Base-by-base conservation (phyloP, 495 filamentous ascomycete species). In the Penicillium subrubescens region DNA sequence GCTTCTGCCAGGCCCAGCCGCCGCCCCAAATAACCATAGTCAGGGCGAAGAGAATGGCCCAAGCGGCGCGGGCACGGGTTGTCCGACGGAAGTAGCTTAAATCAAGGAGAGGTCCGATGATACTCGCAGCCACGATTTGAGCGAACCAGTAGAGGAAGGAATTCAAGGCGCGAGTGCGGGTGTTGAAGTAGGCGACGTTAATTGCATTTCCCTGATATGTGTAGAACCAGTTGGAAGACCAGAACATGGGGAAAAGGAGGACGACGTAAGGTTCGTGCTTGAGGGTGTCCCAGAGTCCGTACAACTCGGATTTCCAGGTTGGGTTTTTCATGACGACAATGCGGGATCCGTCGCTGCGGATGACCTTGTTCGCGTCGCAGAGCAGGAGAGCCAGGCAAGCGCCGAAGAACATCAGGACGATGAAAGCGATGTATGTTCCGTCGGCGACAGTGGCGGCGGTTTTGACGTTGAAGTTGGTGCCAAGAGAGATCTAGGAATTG, bases 181-280 rank as follows among this genome's bases (percentile, higher is more conserved):
- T 74, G 56, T 75, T 72, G 71, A 89, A 79, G 54, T 71, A 69
- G 35, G 79, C 71, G 17, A 62, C 62, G 35, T 79, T 81, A 43
- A 79, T 62, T 33, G 82, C 85, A 61, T 83, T 83, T 68, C 84
- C 82, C 62, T 87, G 86, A 74, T 90, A 84, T 27, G 87, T 89
- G 76, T 91, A 91, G 75, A 92, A 92, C 78, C 85, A 89, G 71
- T 92, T 92, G 73, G 88, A 90, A 21, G 86, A 71, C 56, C 75
- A 76, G 72, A 83, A 82, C 74, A 81, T 80, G 17, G 80, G 80
- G 62, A 81, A 77, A 31, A 83, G 73, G 19, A 76, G 71, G 44
- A 79, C 54, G 27, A 80, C 73, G 50, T 71, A 75, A 15, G 72
- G 67, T 31, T 82, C 74, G 72, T 92, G 87, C 81, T 92, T 90